Evolutionary conservation across 129 eudicot species (phyloP), one percentile per base, ranked within the genome.

Genomic region (Arctium minus): DNA sequence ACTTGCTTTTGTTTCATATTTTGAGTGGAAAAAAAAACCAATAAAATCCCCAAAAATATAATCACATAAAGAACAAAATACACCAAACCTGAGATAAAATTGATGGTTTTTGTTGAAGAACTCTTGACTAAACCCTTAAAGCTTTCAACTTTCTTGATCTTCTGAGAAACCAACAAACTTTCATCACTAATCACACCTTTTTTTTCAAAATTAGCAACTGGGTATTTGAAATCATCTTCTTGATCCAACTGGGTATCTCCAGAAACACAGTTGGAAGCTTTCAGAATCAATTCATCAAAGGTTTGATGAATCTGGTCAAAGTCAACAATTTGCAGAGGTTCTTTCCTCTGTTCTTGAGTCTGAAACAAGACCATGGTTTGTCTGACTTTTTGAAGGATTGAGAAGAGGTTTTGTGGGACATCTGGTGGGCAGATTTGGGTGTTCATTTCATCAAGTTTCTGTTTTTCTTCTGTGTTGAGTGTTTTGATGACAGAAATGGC

Each of bases 291-390:
- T 53, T 75, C 89, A 86, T 93, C 98, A 81, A 91, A 88, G 74
- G 83, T 85, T 50, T 85, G 87, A 74, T 81, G 86, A 80, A 74
- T 77, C 81, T 89, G 79, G 81, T 93, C 96, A 81, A 89, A 76
- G 68, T 93, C 89, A 67, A 91, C 68, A 72, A 93, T 39, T 36
- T 89, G 87, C 75, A 85, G 32, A 73, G 98, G 96, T 79, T 93
- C 98, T 86, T 86, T 91, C 80, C 87, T 90, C 81, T 91, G 91
- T 82, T 93, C 91, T 79, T 87, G 89, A 81, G 89, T 88, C 36
- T 83, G 85, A 72, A 91, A 91, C 80, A 74, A 4, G 42, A 91
- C 91, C 91, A 75, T 88, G 65, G 85, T 78, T 76, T 87, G 83
- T 84, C 84, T 90, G 53, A 88, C 91, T 74, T 93, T 74, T 72